phyloP scores from a whole-genome alignment of 306 rosid genomes.

The Datisca glomerata region DNA sequence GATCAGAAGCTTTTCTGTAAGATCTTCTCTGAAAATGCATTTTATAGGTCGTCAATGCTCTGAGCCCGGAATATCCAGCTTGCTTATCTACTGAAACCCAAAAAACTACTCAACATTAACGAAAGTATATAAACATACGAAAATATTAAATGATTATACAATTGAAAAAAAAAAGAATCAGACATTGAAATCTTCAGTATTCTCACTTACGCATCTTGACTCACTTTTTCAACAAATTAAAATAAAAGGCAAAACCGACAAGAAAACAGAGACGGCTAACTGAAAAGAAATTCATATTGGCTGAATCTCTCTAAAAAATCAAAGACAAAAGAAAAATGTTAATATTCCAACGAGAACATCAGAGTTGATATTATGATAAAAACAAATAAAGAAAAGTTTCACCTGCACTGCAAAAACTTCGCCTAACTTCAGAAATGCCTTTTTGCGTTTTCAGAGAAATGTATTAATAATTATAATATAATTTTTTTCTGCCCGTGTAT shows the following conservation, averaged over 20 bases:
- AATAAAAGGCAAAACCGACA: background rate
- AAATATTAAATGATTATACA: background rate
- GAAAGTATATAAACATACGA: background rate
- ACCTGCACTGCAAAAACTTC: no score
- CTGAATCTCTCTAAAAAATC: background rate
- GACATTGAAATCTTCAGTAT: constrained; percentile 4
- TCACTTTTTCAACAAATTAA: constrained; percentile 22
- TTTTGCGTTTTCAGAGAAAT: background rate
- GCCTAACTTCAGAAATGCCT: no score
- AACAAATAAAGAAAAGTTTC: no score
- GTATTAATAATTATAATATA: background rate
- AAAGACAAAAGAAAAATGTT: no score
- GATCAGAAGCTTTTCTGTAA: constrained; percentile 27
- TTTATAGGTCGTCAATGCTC: constrained; percentile 31
- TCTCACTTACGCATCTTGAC: constrained; percentile 31
- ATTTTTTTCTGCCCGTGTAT: no score
- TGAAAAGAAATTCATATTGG: no score
- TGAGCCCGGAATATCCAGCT: constrained; percentile 12
- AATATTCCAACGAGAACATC: no score
- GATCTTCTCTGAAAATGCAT: constrained; percentile 18
- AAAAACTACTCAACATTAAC: background rate
- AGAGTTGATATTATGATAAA: no score
- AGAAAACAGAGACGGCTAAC: background rate
- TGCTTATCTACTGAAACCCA: constrained; percentile 11
- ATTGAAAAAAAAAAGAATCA: background rate